Percentiles rank a stretch among this genome's conserved stretches.
Conservation (phyloP, 176 grass and related monocot genomes). For the Musa itinerans region DNA sequence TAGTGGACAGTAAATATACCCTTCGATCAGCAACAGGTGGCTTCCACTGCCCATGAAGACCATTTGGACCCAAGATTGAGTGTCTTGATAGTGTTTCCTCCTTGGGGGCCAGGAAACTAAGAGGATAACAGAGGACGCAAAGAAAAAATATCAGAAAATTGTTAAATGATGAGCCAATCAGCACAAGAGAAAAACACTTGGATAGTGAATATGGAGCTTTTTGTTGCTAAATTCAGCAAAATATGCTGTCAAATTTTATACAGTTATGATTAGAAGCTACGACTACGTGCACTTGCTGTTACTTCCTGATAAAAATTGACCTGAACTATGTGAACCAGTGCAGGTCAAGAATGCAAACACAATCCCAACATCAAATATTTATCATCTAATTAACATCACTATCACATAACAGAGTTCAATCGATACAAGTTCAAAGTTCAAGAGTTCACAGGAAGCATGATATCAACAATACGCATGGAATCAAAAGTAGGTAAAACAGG, state of each 20-base stretch:
- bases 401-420: too few species aligned
- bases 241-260: not conserved
- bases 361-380: too few species aligned
- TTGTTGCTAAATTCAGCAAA: not conserved
- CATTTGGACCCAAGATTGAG: constrained; percentile 44
- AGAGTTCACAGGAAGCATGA: too few species aligned
- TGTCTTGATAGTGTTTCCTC: constrained; percentile 39
- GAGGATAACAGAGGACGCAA: not conserved
- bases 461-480: too few species aligned
- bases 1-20: constrained; percentile 24
- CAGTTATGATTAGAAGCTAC: too few species aligned
- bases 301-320: too few species aligned
- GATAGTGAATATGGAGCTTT: not conserved
- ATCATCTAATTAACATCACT: too few species aligned
- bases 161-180: not conserved
- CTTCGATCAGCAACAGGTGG: constrained; percentile 28
- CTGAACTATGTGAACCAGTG: too few species aligned
- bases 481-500: too few species aligned
- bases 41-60: constrained; percentile 41
- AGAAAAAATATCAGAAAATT: not conserved
- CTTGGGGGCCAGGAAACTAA: constrained; percentile 30
- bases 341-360: too few species aligned
- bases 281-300: too few species aligned
- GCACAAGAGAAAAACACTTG: not conserved
- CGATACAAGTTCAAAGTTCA: too few species aligned